Percentiles rank a stretch among this genome's conserved stretches.
Evolutionary conservation across 768 basidiomycete genomes (phyloP).

Genomic region (Mycena epipterygia): DNA sequence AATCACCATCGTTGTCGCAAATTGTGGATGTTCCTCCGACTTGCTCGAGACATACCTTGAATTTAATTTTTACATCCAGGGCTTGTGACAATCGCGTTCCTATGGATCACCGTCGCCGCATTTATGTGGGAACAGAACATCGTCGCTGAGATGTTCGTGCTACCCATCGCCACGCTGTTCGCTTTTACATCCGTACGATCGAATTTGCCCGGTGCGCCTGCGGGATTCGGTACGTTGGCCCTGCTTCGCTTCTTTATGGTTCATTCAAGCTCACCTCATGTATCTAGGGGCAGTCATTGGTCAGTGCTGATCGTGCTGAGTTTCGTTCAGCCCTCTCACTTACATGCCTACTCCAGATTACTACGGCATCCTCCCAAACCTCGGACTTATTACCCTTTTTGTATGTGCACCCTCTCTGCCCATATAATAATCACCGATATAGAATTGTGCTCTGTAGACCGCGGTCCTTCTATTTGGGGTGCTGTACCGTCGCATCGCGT

Average conservation of each 20-base stretch:
- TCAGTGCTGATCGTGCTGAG: background rate
- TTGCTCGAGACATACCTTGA: too few relatives aligned
- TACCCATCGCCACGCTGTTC: constrained; percentile 34
- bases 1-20: background rate
- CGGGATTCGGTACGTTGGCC: constrained; percentile 41
- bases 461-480: too few relatives aligned
- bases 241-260: background rate
- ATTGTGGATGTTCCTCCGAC: background rate
- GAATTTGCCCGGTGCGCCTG: constrained; percentile 40
- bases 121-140: constrained; percentile 6
- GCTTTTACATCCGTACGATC: constrained; percentile 41
- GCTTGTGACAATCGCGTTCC: constrained; percentile 17
- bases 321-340: background rate
- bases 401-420: background rate
- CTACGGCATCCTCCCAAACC: constrained; percentile 12
- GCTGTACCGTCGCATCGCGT: too few relatives aligned
- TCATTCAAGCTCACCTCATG: background rate
- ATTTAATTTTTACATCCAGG: background rate
- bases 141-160: constrained; percentile 15
- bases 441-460: too few relatives aligned
- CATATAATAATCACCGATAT: too few relatives aligned
- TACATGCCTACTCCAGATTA: background rate
- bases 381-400: constrained; percentile 5
- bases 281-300: background rate
- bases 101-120: constrained; percentile 19